Evolutionary conservation across 129 eudicot genomes (phyloP).

Genomic region (Flaveria brownii): DNA sequence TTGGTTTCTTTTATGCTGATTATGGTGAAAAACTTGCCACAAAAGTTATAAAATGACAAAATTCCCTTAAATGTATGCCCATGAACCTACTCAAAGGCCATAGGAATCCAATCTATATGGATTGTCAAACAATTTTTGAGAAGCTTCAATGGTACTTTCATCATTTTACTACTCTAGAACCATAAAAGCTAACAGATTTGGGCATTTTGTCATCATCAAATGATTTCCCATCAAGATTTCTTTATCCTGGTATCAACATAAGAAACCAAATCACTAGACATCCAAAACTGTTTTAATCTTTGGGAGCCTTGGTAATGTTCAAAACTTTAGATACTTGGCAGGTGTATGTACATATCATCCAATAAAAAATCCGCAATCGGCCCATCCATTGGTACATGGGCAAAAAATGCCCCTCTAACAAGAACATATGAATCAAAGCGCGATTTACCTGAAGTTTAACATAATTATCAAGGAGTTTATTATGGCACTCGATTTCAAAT

Average conservation of each 20-base stretch:
- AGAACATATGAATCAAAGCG: neutral
- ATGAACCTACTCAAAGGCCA: neutral
- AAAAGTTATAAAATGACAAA: neutral
- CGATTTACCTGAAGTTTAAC: conserved; percentile 57
- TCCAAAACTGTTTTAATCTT: neutral
- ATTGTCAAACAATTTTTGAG: neutral
- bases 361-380: neutral
- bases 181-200: neutral
- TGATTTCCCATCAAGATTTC: neutral
- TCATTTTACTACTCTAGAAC: neutral
- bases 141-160: neutral
- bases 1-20: neutral
- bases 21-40: neutral
- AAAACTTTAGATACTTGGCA: neutral
- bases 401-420: neutral
- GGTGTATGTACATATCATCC: neutral
- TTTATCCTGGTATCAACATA: neutral
- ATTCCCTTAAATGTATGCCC: neutral
- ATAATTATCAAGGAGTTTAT: conserved; percentile 43
- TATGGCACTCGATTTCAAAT: conserved; percentile 55
- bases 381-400: neutral
- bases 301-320: neutral
- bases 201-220: neutral
- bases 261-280: neutral
- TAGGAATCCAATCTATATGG: neutral